Evolutionary conservation across 75 land plant genomes (phyloP).

Genomic region (Gnetum montanum): DNA sequence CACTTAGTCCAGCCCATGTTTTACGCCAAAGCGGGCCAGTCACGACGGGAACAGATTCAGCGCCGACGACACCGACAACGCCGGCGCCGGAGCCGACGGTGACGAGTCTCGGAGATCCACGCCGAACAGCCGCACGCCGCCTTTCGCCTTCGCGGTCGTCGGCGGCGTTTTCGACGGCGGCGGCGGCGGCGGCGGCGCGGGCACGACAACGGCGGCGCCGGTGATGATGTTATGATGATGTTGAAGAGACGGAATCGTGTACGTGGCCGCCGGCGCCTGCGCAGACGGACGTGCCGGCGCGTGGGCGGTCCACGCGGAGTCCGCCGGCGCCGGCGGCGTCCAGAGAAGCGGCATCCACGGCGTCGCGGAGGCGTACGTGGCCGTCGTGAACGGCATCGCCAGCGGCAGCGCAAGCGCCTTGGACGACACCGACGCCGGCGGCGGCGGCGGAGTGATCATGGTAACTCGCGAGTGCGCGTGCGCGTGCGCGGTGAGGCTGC

Average conservation of each 20-base stretch:
- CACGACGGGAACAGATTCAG: no score
- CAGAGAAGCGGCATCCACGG: conserved; percentile 31
- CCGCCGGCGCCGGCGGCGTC: conserved; percentile 11
- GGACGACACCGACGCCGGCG: not conserved
- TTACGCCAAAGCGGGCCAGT: no score
- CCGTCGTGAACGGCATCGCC: conserved; percentile 30
- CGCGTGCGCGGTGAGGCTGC: conserved; percentile 5
- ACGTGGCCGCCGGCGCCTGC: not conserved
- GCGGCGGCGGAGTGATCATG: not conserved
- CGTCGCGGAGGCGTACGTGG: conserved; percentile 8
- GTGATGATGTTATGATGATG: not conserved
- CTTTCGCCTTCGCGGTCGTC: no score
- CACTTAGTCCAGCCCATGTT: no score
- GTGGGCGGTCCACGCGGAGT: conserved; percentile 2
- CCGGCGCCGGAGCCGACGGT: no score
- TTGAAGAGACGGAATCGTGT: not conserved
- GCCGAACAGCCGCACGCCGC: no score
- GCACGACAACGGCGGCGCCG: not conserved
- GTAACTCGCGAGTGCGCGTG: not conserved
- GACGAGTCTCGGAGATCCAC: no score
- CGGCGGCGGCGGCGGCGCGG: not conserved
- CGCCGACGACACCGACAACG: no score
- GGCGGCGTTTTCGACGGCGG: conserved; percentile 1
- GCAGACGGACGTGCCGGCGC: not conserved
- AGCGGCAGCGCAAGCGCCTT: not conserved